Conservation (phyloP, 176 grass and related monocot species). For the Musa schizocarpa region DNA sequence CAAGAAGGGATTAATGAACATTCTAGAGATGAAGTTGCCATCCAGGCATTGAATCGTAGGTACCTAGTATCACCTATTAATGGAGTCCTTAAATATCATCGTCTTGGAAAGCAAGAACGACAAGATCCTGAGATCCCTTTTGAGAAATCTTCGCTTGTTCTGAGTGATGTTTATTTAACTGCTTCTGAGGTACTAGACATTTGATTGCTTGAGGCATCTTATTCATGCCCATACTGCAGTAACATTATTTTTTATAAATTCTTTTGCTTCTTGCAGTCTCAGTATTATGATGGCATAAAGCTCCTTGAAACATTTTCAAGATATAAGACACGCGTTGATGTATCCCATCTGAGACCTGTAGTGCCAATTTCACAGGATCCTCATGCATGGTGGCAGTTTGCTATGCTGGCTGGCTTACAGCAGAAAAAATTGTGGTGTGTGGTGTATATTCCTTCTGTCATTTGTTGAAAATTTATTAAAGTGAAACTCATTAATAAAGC, state of each 20-base stretch:
- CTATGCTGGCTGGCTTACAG: constrained; percentile 73
- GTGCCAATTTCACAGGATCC: constrained; percentile 63
- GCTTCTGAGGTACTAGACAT: constrained; percentile 59
- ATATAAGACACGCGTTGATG: constrained; percentile 82
- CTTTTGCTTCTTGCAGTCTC: constrained; percentile 52
- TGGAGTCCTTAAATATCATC: constrained; percentile 94
- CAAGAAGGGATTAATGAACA: constrained; percentile 72
- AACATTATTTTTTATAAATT: constrained; percentile 22
- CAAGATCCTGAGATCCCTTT: constrained; percentile 52
- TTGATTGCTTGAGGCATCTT: constrained; percentile 1
- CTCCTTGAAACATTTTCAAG: constrained; percentile 89
- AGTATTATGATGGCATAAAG: constrained; percentile 95
- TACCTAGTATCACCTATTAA: constrained; percentile 97
- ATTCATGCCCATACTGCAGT: background rate
- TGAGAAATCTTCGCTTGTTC: constrained; percentile 83
- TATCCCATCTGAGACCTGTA: constrained; percentile 90
- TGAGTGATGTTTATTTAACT: constrained; percentile 88
- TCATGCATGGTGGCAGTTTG: constrained; percentile 86
- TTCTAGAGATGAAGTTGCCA: constrained; percentile 25
- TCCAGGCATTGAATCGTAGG: constrained; percentile 57
- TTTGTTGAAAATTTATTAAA: background rate
- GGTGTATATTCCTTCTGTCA: background rate
- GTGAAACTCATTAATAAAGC: background rate
- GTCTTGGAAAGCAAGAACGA: constrained; percentile 86
- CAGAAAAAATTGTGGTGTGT: constrained; percentile 87